Conservation (phyloP, 106 monocot species). For the Alisma plantagoaquatica region DNA sequence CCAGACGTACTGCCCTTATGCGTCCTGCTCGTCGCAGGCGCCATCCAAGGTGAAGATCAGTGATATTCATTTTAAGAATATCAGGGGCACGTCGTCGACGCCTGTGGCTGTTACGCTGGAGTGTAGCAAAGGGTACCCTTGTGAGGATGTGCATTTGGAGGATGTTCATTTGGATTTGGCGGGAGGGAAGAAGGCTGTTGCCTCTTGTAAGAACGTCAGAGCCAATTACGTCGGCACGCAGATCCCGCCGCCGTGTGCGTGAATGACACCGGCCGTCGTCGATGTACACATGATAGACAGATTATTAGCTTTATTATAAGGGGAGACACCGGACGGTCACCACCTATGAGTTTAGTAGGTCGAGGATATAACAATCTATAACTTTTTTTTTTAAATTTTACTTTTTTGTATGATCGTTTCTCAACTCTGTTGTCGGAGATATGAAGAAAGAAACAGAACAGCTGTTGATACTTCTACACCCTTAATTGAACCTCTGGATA, state of each 20-base stretch:
- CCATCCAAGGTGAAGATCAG: slow-evolving; percentile 52
- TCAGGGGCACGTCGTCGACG: slow-evolving; percentile 37
- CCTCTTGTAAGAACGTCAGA: background rate
- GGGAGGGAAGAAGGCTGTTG: background rate
- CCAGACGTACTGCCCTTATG: slow-evolving; percentile 32
- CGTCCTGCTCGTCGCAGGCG: slow-evolving; percentile 21
- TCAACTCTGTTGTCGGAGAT: too few species aligned
- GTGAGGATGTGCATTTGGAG: slow-evolving; percentile 22
- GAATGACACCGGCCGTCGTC: background rate
- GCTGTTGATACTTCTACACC: too few species aligned
- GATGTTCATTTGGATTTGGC: slow-evolving; percentile 2
- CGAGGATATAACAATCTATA: too few species aligned
- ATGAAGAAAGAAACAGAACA: too few species aligned
- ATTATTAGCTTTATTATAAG: too few species aligned
- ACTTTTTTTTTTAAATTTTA: too few species aligned
- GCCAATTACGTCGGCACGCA: background rate
- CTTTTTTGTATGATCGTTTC: too few species aligned
- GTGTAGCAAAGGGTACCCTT: slow-evolving; percentile 49
- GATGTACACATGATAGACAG: too few species aligned
- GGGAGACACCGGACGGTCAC: too few species aligned
- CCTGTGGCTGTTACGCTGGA: slow-evolving; percentile 33
- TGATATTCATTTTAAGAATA: slow-evolving; percentile 40
- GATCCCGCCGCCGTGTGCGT: background rate
- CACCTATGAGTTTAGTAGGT: too few species aligned
- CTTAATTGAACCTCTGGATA: too few species aligned